These are phyloP conservation scores for Cajanus cajan DNA, from an alignment of 306 rosid species.

Conservation along the genomic window DNA sequence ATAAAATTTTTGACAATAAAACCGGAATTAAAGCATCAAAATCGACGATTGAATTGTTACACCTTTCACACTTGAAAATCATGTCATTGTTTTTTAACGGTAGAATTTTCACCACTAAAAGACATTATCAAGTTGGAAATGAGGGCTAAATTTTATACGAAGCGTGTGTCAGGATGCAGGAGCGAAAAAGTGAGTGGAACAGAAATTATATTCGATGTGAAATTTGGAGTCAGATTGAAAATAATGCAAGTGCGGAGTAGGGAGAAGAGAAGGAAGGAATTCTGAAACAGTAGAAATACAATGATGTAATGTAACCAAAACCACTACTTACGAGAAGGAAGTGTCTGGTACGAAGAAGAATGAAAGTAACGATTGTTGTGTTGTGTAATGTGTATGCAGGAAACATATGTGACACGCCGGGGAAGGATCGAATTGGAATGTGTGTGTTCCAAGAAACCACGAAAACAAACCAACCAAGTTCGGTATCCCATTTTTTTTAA, in stretches of 20 bases:
- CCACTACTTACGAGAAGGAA: not conserved
- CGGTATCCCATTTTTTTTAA: not conserved
- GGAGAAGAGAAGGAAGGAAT: not conserved
- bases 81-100: not conserved
- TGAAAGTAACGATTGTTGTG: no score
- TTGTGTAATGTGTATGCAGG: no score
- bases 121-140: not conserved
- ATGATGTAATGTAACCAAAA: not conserved
- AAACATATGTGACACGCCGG: conserved; percentile 6
- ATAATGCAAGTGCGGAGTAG: not conserved
- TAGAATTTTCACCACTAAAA: not conserved
- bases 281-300: not conserved
- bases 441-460: conserved; percentile 40
- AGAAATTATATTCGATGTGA: not conserved
- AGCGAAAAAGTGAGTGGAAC: not conserved
- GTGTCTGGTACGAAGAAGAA: not conserved
- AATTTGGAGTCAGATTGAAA: not conserved
- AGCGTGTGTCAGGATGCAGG: not conserved
- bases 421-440: conserved; percentile 42
- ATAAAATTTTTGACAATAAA: not conserved
- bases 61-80: not conserved
- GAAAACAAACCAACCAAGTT: conserved; percentile 11
- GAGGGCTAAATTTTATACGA: not conserved
- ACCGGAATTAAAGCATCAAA: not conserved
- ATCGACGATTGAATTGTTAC: not conserved